Conservation (phyloP, 1,139 yeast species). For the Citeromyces siamensis region DNA sequence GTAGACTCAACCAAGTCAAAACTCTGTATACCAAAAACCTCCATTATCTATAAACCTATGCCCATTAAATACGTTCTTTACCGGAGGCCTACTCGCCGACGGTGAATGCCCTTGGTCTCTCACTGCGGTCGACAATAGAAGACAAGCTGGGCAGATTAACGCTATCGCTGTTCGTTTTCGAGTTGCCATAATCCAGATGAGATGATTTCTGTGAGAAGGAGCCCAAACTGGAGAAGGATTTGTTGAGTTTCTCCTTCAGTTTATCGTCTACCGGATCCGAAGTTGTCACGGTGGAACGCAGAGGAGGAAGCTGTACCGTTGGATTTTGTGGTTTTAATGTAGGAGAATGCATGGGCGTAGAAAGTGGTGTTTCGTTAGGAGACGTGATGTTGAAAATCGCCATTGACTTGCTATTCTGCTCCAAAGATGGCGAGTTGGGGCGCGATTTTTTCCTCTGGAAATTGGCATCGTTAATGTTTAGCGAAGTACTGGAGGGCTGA, state of each 20-base stretch:
- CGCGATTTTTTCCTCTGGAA: slow-evolving; percentile 39
- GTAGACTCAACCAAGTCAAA: no score
- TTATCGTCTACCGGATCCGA: slow-evolving; percentile 13
- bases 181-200: background rate
- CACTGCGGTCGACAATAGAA: background rate
- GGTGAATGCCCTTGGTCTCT: slow-evolving; percentile 1
- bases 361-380: slow-evolving; percentile 18
- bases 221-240: slow-evolving; percentile 13
- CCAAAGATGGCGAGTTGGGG: slow-evolving; percentile 52
- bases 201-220: background rate
- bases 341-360: slow-evolving; percentile 22
- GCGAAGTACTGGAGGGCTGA: slow-evolving; percentile 12
- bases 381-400: slow-evolving; percentile 18
- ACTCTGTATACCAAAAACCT: no score
- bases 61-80: no score
- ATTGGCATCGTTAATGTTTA: slow-evolving; percentile 4
- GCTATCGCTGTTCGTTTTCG: background rate
- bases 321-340: slow-evolving; percentile 13
- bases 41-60: no score
- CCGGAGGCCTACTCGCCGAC: background rate
- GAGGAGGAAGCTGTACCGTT: slow-evolving; percentile 14
- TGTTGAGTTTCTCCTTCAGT: slow-evolving; percentile 14
- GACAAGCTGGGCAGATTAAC: slow-evolving; percentile 1
- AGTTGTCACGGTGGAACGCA: slow-evolving; percentile 14
- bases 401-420: slow-evolving; percentile 8